phyloP scores from a whole-genome alignment of 441 rosid genomes.

The Metrosideros polymorpha region DNA sequence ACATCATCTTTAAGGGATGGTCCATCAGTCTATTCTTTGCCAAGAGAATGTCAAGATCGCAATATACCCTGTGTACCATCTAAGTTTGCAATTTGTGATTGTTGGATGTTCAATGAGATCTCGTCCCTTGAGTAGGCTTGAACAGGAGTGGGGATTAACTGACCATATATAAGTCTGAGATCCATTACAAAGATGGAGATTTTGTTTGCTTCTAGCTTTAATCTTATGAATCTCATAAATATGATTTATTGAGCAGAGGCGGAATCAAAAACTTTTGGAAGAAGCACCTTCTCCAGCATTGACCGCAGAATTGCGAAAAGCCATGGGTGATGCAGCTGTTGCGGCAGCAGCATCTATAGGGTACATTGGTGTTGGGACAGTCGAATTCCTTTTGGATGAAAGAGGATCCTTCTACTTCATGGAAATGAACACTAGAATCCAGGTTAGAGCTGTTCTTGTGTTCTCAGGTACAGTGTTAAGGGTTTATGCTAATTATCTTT shows the following conservation, averaged over 20 bases:
- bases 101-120: background rate
- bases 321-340: conserved; percentile 99
- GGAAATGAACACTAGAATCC: conserved; percentile 99
- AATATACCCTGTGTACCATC: background rate
- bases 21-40: background rate
- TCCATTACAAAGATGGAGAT: background rate
- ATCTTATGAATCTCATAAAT: conserved; percentile 1
- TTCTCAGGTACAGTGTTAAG: background rate
- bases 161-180: background rate
- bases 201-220: background rate
- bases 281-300: conserved; percentile 99
- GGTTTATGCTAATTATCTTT: background rate
- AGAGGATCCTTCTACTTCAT: conserved; percentile 96
- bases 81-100: background rate
- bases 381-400: conserved; percentile 95
- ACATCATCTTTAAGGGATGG: background rate
- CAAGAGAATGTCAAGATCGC: background rate
- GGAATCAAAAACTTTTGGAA: conserved; percentile 90
- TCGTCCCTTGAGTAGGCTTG: background rate
- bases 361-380: conserved; percentile 93
- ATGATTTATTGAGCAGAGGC: conserved; percentile 47
- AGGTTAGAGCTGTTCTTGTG: conserved; percentile 30
- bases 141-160: background rate
- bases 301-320: conserved; percentile 85
- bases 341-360: conserved; percentile 98